Evolutionary conservation across 495 filamentous ascomycete genomes (phyloP).

Genomic region (Hypomontagnella submonticulosa): DNA sequence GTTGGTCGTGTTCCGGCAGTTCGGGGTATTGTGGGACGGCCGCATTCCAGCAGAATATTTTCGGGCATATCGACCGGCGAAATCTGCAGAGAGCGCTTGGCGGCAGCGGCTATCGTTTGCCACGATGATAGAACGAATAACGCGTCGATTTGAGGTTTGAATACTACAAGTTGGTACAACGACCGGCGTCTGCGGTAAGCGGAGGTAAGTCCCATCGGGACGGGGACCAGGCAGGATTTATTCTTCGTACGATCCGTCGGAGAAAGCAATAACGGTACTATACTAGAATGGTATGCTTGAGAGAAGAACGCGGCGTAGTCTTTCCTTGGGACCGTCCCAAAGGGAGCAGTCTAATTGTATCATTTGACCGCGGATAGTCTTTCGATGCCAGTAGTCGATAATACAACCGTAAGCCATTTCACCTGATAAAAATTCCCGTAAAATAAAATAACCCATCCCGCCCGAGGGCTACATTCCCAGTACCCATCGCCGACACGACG

Average conservation of each 20-base stretch:
- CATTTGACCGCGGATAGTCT: no score
- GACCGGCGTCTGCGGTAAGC: no score
- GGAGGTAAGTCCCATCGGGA: no score
- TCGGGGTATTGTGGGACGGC: neutral
- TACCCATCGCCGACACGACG: constrained; percentile 7
- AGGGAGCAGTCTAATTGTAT: no score
- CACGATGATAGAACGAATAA: no score
- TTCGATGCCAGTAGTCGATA: neutral
- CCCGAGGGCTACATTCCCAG: constrained; percentile 7
- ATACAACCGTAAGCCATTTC: constrained; percentile 5
- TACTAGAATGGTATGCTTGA: neutral
- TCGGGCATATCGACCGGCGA: constrained; percentile 3
- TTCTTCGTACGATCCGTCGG: no score
- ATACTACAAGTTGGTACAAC: no score
- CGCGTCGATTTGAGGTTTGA: no score
- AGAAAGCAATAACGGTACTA: neutral
- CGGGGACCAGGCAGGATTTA: no score
- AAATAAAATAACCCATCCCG: neutral
- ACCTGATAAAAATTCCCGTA: constrained; percentile 2
- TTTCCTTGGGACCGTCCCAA: neutral
- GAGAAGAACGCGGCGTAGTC: no score
- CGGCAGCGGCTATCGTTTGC: constrained; percentile 4
- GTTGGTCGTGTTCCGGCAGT: neutral
- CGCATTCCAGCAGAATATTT: neutral
- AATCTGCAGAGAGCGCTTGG: constrained; percentile 19